These are phyloP conservation scores for Aspergillus biplanus DNA, from an alignment of 495 filamentous ascomycete genomes.

Conservation along the genomic window DNA sequence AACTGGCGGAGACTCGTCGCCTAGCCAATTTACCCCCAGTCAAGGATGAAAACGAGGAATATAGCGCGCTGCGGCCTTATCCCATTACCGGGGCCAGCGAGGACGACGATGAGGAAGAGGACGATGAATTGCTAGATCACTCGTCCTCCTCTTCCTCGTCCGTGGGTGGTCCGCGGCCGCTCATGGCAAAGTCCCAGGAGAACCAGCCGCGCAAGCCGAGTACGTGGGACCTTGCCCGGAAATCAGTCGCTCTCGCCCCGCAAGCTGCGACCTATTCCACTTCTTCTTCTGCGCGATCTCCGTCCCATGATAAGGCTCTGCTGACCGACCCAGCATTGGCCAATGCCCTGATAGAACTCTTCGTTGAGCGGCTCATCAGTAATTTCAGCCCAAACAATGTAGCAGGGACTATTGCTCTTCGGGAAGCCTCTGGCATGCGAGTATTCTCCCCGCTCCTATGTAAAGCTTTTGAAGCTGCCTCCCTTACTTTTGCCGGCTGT, in stretches of 20 bases:
- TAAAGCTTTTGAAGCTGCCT: conserved; percentile 31
- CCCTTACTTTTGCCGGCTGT: conserved; percentile 29
- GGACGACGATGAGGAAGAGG: conserved; percentile 7
- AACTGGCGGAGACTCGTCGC: conserved; percentile 28
- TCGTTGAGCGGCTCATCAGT: conserved; percentile 29
- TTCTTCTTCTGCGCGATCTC: conserved; percentile 9
- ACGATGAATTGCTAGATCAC: background rate
- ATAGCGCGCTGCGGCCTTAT: background rate
- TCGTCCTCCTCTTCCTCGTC: conserved; percentile 1
- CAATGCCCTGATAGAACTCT: conserved; percentile 23
- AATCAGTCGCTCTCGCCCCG: background rate
- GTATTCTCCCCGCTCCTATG: conserved; percentile 30
- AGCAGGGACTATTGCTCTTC: conserved; percentile 27
- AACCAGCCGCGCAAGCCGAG: conserved; percentile 1
- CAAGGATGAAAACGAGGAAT: conserved; percentile 22
- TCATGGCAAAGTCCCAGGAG: background rate
- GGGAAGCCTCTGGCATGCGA: conserved; percentile 27
- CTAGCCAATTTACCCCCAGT: conserved; percentile 22
- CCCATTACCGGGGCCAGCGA: background rate
- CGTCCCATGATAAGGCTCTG: conserved; percentile 8
- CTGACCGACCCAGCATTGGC: conserved; percentile 22
- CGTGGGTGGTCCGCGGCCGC: background rate
- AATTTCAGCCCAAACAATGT: conserved; percentile 28
- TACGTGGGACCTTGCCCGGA: conserved; percentile 7
- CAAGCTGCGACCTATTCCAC: background rate